These are phyloP conservation scores for Aspergillus brasiliensis DNA, from an alignment of 2,329 filamentous ascomycete species.

Conservation along the genomic window DNA sequence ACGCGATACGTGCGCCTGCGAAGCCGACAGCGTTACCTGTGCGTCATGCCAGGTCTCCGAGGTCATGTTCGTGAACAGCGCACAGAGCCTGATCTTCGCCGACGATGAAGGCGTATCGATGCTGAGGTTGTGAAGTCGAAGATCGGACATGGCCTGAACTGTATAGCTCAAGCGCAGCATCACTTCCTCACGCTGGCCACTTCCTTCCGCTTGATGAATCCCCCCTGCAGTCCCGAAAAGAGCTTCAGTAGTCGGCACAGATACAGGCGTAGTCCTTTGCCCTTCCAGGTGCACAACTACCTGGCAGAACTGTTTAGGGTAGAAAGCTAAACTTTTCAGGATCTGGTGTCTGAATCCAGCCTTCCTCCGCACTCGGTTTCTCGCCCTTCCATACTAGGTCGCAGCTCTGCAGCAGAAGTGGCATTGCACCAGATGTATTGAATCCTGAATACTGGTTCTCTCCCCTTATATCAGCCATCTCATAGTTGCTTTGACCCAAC, in stretches of 20 bases:
- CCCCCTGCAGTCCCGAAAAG: constrained; percentile 10
- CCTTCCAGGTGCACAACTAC: constrained; percentile 42
- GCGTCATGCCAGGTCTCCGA: constrained; percentile 66
- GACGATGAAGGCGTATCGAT: constrained; percentile 59
- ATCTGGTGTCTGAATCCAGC: background rate
- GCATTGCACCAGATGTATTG: too few relatives aligned
- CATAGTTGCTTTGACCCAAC: too few relatives aligned
- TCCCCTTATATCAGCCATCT: too few relatives aligned
- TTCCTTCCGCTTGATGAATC: constrained; percentile 11
- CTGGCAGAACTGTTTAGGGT: constrained; percentile 28
- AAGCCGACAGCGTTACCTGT: constrained; percentile 64
- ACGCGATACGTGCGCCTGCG: constrained; percentile 60
- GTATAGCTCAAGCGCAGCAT: constrained; percentile 60
- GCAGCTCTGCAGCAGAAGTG: too few relatives aligned
- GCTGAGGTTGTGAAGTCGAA: constrained; percentile 63
- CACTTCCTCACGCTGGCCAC: constrained; percentile 13
- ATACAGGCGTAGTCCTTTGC: background rate
- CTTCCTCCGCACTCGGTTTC: constrained; percentile 3
- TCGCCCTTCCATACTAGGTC: constrained; percentile 26
- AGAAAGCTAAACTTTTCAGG: constrained; percentile 30
- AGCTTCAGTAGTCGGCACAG: background rate
- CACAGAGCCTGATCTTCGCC: constrained; percentile 58
- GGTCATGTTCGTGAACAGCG: constrained; percentile 63
- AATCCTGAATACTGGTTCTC: too few relatives aligned
- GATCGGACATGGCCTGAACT: constrained; percentile 61